A percentile compares a stretch with the other conserved stretches of the same genome.
These are phyloP conservation scores for Dendrobium catenatum DNA, from an alignment of 106 monocot species.

Conservation along the genomic window DNA sequence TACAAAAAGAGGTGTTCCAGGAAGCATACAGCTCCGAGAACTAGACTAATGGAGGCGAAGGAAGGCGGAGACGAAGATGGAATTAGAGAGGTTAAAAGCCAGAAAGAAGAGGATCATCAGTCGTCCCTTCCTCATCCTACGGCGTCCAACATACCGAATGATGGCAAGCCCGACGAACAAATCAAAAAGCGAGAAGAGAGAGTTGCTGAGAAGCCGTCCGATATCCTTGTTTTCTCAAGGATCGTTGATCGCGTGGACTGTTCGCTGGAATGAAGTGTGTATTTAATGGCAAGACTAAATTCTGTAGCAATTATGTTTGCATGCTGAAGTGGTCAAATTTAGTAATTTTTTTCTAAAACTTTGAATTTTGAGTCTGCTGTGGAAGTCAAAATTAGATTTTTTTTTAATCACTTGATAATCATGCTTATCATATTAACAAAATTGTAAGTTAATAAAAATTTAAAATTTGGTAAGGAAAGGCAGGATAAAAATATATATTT, in stretches of 20 bases:
- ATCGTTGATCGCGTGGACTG: not conserved
- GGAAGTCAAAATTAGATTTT: no score
- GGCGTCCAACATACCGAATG: not conserved
- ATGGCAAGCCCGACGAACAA: not conserved
- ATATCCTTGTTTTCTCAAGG: not conserved
- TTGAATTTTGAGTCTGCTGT: no score
- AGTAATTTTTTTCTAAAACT: no score
- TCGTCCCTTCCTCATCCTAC: not conserved
- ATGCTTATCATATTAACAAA: no score
- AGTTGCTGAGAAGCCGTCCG: not conserved
- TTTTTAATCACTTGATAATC: no score
- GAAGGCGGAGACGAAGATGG: not conserved
- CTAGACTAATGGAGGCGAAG: not conserved
- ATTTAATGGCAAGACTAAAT: not conserved
- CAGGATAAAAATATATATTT: no score
- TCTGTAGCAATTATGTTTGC: no score
- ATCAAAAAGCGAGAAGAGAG: not conserved
- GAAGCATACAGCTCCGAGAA: not conserved
- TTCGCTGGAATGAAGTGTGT: not conserved
- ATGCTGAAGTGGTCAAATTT: no score
- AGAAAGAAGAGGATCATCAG: not conserved
- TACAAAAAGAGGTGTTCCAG: conserved; percentile 10
- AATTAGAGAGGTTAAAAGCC: not conserved
- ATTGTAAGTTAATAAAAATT: no score
- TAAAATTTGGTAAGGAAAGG: no score